Percentiles rank a stretch among this genome's conserved stretches.
phyloP scores from a whole-genome alignment of 2,329 filamentous ascomycete species.

The Exophiala phaeomuriformis region DNA sequence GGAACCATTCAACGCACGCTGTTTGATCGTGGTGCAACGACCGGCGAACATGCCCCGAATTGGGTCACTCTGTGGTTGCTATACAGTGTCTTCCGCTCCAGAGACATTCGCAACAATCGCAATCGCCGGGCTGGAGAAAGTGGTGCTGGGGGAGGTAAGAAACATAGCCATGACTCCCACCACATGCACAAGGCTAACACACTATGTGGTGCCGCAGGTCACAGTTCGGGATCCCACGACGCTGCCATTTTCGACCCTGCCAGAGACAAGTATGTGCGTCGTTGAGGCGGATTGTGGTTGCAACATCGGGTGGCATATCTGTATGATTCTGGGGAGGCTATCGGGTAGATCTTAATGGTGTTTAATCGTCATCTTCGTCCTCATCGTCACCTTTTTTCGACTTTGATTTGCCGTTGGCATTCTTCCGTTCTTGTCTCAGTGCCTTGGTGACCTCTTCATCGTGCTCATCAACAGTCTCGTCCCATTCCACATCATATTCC shows the following conservation, averaged over 20 bases:
- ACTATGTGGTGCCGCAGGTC: conserved; percentile 9
- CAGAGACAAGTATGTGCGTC: conserved; percentile 21
- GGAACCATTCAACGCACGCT: conserved; percentile 33
- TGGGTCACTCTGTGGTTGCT: conserved; percentile 43
- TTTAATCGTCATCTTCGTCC: conserved; percentile 13
- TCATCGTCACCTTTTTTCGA: conserved; percentile 34
- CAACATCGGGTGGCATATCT: conserved; percentile 6
- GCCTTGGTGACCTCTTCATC: conserved; percentile 52
- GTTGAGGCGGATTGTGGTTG: conserved; percentile 6
- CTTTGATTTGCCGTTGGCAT: conserved; percentile 33
- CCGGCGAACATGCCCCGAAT: conserved; percentile 41
- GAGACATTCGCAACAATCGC: conserved; percentile 42
- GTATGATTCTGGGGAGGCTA: conserved; percentile 7
- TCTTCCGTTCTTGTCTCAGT: conserved; percentile 43
- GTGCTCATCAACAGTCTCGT: conserved; percentile 66
- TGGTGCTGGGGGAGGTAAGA: conserved; percentile 19
- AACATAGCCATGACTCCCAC: background rate
- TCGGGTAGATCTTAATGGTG: conserved; percentile 15
- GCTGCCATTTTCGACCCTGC: conserved; percentile 21
- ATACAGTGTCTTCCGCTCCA: conserved; percentile 43
- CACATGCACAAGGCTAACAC: background rate
- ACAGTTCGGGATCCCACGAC: conserved; percentile 15
- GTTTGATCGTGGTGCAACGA: conserved; percentile 37
- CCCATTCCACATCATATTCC: conserved; percentile 88
- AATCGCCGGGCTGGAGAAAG: conserved; percentile 33